Evolutionary conservation across 1,284 basidiomycete genomes (phyloP).

Genomic region (Ustilago bromivora): DNA sequence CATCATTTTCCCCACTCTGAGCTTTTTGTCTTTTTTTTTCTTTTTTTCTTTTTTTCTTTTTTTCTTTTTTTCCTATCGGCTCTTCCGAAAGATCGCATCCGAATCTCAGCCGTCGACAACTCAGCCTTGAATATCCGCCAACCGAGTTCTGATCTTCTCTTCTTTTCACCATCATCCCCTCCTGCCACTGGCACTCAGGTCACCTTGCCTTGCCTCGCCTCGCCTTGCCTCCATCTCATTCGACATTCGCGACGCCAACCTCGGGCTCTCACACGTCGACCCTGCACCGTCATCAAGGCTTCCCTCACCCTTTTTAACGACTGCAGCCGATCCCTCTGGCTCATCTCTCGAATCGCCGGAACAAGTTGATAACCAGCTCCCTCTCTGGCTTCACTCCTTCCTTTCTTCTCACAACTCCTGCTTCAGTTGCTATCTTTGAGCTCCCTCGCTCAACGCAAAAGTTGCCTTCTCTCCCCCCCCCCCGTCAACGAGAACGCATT

Average conservation of each 20-base stretch:
- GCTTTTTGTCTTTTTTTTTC: background rate
- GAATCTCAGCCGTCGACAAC: slow-evolving; percentile 3
- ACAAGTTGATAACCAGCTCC: slow-evolving; percentile 19
- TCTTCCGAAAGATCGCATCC: slow-evolving; percentile 21
- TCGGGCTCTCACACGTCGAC: background rate
- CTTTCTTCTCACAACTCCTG: background rate
- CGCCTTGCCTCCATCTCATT: background rate
- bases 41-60: too few species aligned
- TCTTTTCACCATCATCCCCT: slow-evolving; percentile 25
- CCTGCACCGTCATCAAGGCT: slow-evolving; percentile 39
- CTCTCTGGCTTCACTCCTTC: slow-evolving; percentile 24
- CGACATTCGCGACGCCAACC: slow-evolving; percentile 5
- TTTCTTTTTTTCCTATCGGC: background rate
- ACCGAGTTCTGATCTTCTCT: slow-evolving; percentile 2
- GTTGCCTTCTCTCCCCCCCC: slow-evolving; percentile 4
- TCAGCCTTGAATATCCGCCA: background rate
- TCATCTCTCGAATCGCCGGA: background rate
- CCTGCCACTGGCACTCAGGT: slow-evolving; percentile 9
- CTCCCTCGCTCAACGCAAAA: slow-evolving; percentile 27
- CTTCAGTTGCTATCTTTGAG: slow-evolving; percentile 12
- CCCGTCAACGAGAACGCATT: background rate
- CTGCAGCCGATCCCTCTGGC: background rate
- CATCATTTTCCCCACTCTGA: slow-evolving; percentile 10
- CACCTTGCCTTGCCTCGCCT: background rate
- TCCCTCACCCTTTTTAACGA: slow-evolving; percentile 45